These are phyloP conservation scores for Pluteus cervinus DNA, from an alignment of 768 basidiomycete species.

Conservation along the genomic window DNA sequence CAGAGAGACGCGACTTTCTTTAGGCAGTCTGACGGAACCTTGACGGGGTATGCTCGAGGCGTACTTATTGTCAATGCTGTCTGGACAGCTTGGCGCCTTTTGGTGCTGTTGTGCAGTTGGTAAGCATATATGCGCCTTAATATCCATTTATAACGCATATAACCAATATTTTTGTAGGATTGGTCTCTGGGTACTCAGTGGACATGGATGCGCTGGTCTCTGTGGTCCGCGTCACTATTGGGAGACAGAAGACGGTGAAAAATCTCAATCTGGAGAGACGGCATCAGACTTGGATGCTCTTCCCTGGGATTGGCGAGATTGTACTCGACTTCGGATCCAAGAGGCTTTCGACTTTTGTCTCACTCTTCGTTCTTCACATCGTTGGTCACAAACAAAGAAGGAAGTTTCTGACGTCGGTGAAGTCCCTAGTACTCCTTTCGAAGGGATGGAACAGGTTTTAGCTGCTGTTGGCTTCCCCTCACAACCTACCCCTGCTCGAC, in stretches of 20 bases:
- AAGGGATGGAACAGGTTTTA: slow-evolving; percentile 54
- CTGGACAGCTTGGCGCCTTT: slow-evolving; percentile 72
- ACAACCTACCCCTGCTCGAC: slow-evolving; percentile 45
- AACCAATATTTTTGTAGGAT: slow-evolving; percentile 37
- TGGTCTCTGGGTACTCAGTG: slow-evolving; percentile 75
- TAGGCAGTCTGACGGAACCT: slow-evolving; percentile 48
- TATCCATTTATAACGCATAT: neutral
- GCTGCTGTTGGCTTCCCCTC: slow-evolving; percentile 50
- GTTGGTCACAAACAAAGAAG: slow-evolving; percentile 29
- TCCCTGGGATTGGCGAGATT: slow-evolving; percentile 76
- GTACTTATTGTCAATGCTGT: slow-evolving; percentile 74
- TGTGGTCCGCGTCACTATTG: slow-evolving; percentile 80
- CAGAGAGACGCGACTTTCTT: slow-evolving; percentile 76
- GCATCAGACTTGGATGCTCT: slow-evolving; percentile 39
- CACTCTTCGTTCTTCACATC: slow-evolving; percentile 22
- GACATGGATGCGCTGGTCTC: slow-evolving; percentile 71
- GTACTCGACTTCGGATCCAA: slow-evolving; percentile 63
- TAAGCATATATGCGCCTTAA: slow-evolving; percentile 24
- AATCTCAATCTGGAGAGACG: slow-evolving; percentile 37
- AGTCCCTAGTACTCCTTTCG: slow-evolving; percentile 29
- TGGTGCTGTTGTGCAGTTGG: slow-evolving; percentile 70
- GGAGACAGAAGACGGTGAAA: slow-evolving; percentile 76
- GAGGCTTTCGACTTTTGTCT: slow-evolving; percentile 82
- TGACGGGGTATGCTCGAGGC: slow-evolving; percentile 75
- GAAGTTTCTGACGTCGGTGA: slow-evolving; percentile 8